Conservation (phyloP, 179 eudicot species). For the Monotropa hypopitys region DNA sequence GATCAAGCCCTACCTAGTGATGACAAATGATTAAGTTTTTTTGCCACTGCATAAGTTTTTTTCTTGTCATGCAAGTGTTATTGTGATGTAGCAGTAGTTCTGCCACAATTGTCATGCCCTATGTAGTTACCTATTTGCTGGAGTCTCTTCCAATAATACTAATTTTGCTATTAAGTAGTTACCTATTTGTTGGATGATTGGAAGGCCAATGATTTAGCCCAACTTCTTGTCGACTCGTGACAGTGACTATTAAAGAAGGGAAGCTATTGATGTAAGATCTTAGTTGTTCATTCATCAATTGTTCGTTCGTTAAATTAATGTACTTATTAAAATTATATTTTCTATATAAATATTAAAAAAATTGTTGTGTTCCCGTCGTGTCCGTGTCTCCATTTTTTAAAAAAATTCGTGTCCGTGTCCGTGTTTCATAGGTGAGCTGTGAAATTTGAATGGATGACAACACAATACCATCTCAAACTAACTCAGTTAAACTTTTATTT, state of each 20-base stretch:
- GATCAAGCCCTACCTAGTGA: no score
- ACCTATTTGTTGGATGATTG: no score
- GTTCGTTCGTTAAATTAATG: no score
- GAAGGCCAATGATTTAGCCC: no score
- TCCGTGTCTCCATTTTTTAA: no score
- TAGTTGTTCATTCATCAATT: not conserved
- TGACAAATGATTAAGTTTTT: not conserved
- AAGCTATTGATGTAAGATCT: not conserved
- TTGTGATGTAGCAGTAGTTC: no score
- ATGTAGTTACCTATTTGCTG: not conserved
- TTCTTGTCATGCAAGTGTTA: not conserved
- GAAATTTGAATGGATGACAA: not conserved
- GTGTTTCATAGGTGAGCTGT: not conserved
- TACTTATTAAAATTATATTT: no score
- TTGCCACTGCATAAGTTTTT: not conserved
- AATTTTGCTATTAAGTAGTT: not conserved
- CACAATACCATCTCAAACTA: conserved; percentile 1
- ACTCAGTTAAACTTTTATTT: not conserved
- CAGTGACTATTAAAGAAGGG: no score
- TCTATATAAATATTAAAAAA: no score
- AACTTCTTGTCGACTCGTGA: no score
- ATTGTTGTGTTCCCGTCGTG: no score
- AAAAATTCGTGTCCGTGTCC: no score
- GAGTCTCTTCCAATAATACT: not conserved
- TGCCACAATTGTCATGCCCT: not conserved